phyloP scores from a whole-genome alignment of 2,329 filamentous ascomycete species.

The Pseudocercospora fuligena region DNA sequence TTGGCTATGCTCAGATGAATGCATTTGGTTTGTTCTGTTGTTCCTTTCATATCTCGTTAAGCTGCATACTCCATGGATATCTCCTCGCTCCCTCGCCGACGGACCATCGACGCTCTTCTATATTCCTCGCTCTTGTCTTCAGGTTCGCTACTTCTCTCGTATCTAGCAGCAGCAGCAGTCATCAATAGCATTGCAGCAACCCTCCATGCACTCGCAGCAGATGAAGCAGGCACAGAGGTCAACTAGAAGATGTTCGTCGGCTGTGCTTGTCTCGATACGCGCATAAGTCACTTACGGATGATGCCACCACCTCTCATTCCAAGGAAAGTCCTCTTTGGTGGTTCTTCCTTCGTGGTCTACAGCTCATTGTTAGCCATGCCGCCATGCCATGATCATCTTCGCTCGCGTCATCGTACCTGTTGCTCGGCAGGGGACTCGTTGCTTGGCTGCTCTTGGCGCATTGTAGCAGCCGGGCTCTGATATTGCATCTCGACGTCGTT shows the following conservation, averaged over 20 bases:
- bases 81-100: neutral
- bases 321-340: conserved; percentile 33
- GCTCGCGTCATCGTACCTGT: neutral
- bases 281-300: conserved; percentile 27
- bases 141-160: neutral
- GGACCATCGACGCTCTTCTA: neutral
- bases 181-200: conserved; percentile 34
- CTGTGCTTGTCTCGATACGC: neutral
- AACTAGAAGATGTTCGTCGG: conserved; percentile 23
- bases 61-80: neutral
- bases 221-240: conserved; percentile 40
- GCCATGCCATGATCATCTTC: neutral
- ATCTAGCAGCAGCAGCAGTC: conserved; percentile 39
- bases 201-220: conserved; percentile 38
- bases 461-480: conserved; percentile 25
- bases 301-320: conserved; percentile 38
- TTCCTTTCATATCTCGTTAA: neutral
- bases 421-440: conserved; percentile 10
- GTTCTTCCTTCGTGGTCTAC: conserved; percentile 25
- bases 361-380: conserved; percentile 6
- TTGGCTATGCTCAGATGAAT: neutral
- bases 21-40: neutral
- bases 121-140: neutral
- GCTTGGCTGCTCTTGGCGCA: conserved; percentile 19
- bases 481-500: conserved; percentile 35